Base-by-base conservation (phyloP, 2,329 filamentous ascomycete species). In the Keithomyces neogunnii region DNA sequence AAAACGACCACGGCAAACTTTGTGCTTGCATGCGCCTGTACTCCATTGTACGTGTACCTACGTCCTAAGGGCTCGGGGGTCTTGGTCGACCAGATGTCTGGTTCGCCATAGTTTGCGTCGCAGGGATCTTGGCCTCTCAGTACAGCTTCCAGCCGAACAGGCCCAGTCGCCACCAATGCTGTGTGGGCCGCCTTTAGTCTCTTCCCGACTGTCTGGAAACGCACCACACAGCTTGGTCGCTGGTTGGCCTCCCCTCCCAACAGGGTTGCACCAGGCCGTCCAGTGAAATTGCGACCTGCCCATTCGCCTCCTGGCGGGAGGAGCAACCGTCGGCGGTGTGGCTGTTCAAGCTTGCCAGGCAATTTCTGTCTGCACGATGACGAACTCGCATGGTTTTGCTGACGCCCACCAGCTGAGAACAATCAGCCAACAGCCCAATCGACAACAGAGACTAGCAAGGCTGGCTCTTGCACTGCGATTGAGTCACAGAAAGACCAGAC, bases 171-270 rank as follows among this genome's bases (percentile, higher is more conserved):
- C 59, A 55, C 55, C 60, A 55, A 51, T 19, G 19, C 56, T 51
- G 38, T 55, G 63, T 63, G 63, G 62, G 62, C 59, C 52, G 45
- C 51, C 42, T 48, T 44, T 58, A 59, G 57, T 58, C 59, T 19
- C 58, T 62, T 66, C 59, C 61, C 64, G 63, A 61, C 58, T 61
- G 56, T 64, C 62, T 66, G 64, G 64, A 58, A 65, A 61, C 55
- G 55, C 55, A 59, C 60, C 57, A 49, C 19, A 19, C 19, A 60
- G 53, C 53, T 54, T 61, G 56, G 55, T 53, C 57, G 53, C 58
- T 59, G 56, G 51, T 52, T 49, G 51, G 51, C 29, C 19, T n/a
- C 42, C 10, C n/a, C n/a, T 6, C 8, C 4, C 29, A 29, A 26
- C 40, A 48, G 46, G 50, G 42, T 45, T n/a, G 11, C 10, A 45